These are phyloP conservation scores for Pseudogymnoascus sp. DNA, from an alignment of 2,329 filamentous ascomycete species.

Conservation along the genomic window DNA sequence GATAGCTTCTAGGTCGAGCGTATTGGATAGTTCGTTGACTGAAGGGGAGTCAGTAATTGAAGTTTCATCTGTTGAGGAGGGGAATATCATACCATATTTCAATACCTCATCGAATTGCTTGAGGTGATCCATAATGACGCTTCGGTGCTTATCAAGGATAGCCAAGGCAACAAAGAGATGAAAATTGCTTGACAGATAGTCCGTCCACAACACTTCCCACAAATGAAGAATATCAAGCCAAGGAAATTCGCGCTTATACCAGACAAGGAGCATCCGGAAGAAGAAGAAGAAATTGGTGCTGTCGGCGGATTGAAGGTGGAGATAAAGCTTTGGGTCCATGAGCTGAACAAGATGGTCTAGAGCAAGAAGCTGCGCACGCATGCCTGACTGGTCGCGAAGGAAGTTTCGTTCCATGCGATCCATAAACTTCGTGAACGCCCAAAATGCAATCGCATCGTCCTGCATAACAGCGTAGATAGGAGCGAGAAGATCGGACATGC, in stretches of 20 bases:
- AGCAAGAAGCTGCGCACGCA: conserved; percentile 83
- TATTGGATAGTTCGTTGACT: conserved; percentile 94
- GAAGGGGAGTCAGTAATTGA: conserved; percentile 13
- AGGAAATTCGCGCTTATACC: conserved; percentile 96
- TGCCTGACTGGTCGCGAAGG: conserved; percentile 87
- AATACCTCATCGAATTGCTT: conserved; percentile 94
- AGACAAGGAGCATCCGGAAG: conserved; percentile 97
- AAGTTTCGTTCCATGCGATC: conserved; percentile 97
- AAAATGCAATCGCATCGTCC: conserved; percentile 94
- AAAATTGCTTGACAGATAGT: conserved; percentile 80
- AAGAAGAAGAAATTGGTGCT: conserved; percentile 99
- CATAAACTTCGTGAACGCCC: conserved; percentile 96
- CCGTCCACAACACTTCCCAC: conserved; percentile 94
- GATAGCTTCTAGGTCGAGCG: conserved; percentile 81
- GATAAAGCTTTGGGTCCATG: conserved; percentile 90
- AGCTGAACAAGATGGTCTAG: conserved; percentile 93
- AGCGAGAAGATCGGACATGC: conserved; percentile 94
- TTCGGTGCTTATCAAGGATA: conserved; percentile 90
- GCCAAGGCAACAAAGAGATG: conserved; percentile 91
- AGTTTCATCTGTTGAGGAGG: not conserved
- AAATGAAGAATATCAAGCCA: conserved; percentile 80
- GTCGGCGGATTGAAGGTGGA: conserved; percentile 81
- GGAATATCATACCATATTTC: conserved; percentile 67
- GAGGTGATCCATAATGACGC: conserved; percentile 91
- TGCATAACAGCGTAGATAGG: conserved; percentile 96